A percentile compares a stretch with the other conserved stretches of the same genome.
phyloP scores from a whole-genome alignment of 192 early-diverging fungal genomes.

The Linnemannia zychae region DNA sequence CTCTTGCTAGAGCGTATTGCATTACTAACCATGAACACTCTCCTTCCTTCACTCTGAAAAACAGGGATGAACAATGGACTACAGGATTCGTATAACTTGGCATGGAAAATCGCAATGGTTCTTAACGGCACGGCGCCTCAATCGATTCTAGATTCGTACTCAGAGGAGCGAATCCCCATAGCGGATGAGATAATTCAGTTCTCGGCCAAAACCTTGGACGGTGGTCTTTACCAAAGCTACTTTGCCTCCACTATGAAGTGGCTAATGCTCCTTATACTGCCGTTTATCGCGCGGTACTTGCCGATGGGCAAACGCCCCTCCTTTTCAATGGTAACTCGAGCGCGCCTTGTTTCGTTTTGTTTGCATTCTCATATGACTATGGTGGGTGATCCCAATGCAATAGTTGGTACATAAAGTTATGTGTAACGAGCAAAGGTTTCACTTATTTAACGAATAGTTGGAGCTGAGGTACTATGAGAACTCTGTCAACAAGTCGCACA shows the following conservation, averaged over 20 bases:
- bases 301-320: not conserved
- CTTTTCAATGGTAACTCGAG: constrained; percentile 12
- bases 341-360: not conserved
- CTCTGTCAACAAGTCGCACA: not conserved
- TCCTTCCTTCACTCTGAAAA: not conserved
- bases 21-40: too few species aligned
- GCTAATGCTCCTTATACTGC: not conserved
- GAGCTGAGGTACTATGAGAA: constrained; percentile 18
- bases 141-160: constrained; percentile 54
- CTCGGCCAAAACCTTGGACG: not conserved
- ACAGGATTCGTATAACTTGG: constrained; percentile 63
- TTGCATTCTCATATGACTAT: too few species aligned
- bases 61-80: constrained; percentile 61
- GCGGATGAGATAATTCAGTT: constrained; percentile 14
- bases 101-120: constrained; percentile 64
- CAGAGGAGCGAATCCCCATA: constrained; percentile 32
- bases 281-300: not conserved
- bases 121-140: constrained; percentile 43
- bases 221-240: not conserved
- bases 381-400: too few species aligned
- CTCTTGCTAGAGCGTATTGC: too few species aligned
- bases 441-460: too few species aligned
- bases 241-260: not conserved
- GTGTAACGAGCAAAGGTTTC: too few species aligned
- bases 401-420: too few species aligned